Evolutionary conservation across 2,329 filamentous ascomycete species (phyloP), one percentile per base, ranked within the genome.

Genomic region (Ceratocystis ficicola): DNA sequence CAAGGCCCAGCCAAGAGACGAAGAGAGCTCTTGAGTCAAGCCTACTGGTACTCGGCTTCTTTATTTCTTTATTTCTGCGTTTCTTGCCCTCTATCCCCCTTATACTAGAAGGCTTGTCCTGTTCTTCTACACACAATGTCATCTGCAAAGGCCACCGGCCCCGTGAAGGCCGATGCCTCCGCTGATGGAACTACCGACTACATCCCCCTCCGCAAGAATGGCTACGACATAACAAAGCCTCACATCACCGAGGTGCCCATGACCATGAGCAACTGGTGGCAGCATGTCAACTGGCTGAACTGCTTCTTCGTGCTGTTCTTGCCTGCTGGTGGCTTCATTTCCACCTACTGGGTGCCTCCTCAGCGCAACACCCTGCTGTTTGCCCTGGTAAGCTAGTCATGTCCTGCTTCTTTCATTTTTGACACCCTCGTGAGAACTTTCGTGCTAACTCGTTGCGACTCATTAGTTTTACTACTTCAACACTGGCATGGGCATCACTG

Each of bases 241-340:
- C 90, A 95, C 77, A 94, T 95, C 76, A 85, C 89, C 70, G 90
- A 95, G 70, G 83, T 84, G 69, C 87, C 88, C 67, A 86, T 95
- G 71, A 95, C 89, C 68, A 82, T 80, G 76, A 79, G 81, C 72
- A 96, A 95, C 80, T 94, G 89, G 89, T 86, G 91, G 78, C 87
- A 92, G 78, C 91, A 96, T 74, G 83, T 96, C 80, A 91, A 95
- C 82, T 96, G 91, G 90, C 82, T 96, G 70, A 96, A 95, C 76
- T 86, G 89, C 69, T 82, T 81, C 69, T 83, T 96, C 74, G 93
- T 95, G 74, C 76, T 95, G 70, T 80, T 87, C 70, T 82, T 95
- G 59, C 91, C 92, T 52, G 69, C 92, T 61, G 79, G 83, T 67
- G 91, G 91, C 69, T 82, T 87, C 73, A 76, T 94, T 71, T 82